Conservation (phyloP, 108 stramenopile species). For the Nitzschia palea region DNA sequence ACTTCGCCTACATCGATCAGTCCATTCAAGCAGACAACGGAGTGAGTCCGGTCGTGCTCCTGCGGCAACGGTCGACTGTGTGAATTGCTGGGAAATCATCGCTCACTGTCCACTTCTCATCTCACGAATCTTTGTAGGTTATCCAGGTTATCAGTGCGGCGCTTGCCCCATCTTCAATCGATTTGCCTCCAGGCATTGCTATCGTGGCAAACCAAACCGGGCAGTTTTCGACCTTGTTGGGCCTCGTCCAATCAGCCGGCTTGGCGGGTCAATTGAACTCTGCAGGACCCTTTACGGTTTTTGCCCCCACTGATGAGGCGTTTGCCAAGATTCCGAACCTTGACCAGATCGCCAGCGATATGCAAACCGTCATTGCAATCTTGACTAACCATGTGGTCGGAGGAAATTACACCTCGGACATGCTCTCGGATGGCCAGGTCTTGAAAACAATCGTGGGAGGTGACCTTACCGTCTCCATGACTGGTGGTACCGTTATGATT, state of each 20-base stretch:
- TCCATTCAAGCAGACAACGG: too few relatives aligned
- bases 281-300: conserved; percentile 8
- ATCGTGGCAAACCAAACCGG: background rate
- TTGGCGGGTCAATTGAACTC: background rate
- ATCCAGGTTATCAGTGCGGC: background rate
- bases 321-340: background rate
- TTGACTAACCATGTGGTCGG: background rate
- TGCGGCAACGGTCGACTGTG: too few relatives aligned
- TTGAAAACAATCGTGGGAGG: background rate
- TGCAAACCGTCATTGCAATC: background rate
- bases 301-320: conserved; percentile 26
- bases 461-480: background rate
- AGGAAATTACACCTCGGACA: background rate
- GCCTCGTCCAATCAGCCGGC: background rate
- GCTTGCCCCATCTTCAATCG: background rate
- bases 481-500: background rate
- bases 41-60: too few relatives aligned
- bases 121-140: background rate
- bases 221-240: background rate
- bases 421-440: background rate
- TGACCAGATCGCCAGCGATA: background rate
- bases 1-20: too few relatives aligned
- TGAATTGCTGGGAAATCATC: too few relatives aligned
- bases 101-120: too few relatives aligned
- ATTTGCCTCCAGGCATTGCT: background rate